Base-by-base conservation (phyloP, 768 basidiomycete genomes). In the Suillus bovinus region DNA sequence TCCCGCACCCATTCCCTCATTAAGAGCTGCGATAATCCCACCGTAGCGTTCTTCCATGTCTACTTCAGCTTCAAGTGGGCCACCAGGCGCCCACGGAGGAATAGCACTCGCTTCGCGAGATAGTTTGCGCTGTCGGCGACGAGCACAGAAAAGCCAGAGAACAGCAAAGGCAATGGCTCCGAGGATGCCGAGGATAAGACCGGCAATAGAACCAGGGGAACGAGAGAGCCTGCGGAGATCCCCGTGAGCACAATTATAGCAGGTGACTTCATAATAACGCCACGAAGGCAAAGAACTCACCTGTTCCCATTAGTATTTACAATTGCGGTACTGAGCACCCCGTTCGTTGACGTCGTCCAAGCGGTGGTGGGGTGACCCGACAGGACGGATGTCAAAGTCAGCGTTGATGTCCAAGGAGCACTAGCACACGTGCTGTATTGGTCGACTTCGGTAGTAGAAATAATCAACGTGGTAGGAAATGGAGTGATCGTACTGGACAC, bases 91-190 rank as follows among this genome's bases (percentile, higher is more conserved):
- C 22, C 58, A 63, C 8, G 65, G 61, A 2, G 36, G 47, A n/a
- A 65, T 24, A 27, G 64, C 34, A 6, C 61, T 62, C 46, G 70
- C 61, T 24, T 72, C 72, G 31, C 50, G 68, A 42, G 55, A 50
- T 24, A 74, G 61, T 33, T 61, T 56, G 33, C 68, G 74, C 61
- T 68, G 71, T 31, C 74, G 72, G 58, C 70, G 68, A 31, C 71
- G 69, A 46, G 74, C 72, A n/a, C 73, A 74, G 42, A 72, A 71
- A 20, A 76, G 66, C 74, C 72, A 76, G 4, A 74, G 64, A 41
- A 47, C 59, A 3, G 68, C 63, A 46, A 74, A 74, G 16, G 70
- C 69, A 55, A 72, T 20, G 4, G 68, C 64, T 31, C 72, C 73
- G 5, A 67, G 53, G 17, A 72, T 58, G 24, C 74, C 74, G 16